Conservation (phyloP, 306 rosid species). For the Potentilla sterilis region DNA sequence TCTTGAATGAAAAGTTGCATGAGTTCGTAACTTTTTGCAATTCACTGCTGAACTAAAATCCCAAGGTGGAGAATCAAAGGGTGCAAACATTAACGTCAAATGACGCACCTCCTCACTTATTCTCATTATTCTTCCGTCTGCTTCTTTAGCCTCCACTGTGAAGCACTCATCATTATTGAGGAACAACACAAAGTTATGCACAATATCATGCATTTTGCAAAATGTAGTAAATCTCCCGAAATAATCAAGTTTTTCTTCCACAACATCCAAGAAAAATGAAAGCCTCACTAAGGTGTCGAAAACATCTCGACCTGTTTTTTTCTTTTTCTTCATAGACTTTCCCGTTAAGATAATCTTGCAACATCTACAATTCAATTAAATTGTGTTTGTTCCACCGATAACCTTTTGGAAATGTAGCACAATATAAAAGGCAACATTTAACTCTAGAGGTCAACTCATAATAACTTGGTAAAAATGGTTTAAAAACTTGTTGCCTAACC, state of each 20-base stretch:
- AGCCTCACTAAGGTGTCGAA: too few species aligned
- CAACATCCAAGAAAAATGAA: not conserved
- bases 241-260: too few species aligned
- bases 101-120: not conserved
- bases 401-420: too few species aligned
- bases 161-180: not conserved
- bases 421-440: too few species aligned
- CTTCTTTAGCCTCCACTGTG: not conserved
- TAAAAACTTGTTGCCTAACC: too few species aligned
- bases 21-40: not conserved
- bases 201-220: not conserved
- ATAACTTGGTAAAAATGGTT: too few species aligned
- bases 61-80: not conserved
- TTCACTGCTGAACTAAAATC: not conserved
- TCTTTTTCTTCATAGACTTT: too few species aligned
- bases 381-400: too few species aligned
- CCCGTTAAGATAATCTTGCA: too few species aligned
- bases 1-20: not conserved
- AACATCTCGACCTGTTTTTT: too few species aligned
- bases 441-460: too few species aligned
- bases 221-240: rapidly evolving
- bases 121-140: rapidly evolving
- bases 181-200: not conserved
- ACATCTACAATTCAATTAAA: too few species aligned
- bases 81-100: not conserved